Conservation (phyloP, 495 filamentous ascomycete species). For the Talaromyces wortmannii region DNA sequence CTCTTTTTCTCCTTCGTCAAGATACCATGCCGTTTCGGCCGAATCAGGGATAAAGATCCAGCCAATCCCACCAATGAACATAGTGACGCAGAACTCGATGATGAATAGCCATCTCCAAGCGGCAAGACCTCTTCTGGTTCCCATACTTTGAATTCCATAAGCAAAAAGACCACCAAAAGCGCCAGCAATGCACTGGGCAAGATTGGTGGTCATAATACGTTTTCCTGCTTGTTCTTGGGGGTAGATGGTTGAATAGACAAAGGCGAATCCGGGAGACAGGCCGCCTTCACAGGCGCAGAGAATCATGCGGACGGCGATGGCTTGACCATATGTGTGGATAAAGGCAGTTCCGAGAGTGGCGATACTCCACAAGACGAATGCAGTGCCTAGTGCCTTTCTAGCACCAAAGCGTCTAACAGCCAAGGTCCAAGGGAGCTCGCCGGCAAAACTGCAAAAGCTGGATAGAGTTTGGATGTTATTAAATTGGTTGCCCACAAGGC, state of each 20-base stretch:
- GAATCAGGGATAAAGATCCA: conserved; percentile 98
- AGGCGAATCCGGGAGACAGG: not conserved
- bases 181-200: not conserved
- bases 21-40: conserved; percentile 1
- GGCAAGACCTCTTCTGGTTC: not conserved
- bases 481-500: not conserved
- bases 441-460: not conserved
- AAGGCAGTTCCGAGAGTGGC: conserved; percentile 6
- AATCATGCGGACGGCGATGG: conserved; percentile 1
- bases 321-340: not conserved
- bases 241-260: conserved; percentile 1
- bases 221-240: not conserved
- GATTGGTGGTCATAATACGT: conserved; percentile 3
- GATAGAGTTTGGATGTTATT: not conserved
- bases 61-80: conserved; percentile 63
- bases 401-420: conserved; percentile 1
- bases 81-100: conserved; percentile 1
- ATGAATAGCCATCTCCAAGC: conserved; percentile 3
- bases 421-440: not conserved
- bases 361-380: conserved; percentile 12
- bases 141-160: not conserved
- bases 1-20: not conserved
- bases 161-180: conserved; percentile 4
- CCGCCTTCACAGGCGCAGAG: not conserved
- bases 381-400: conserved; percentile 8